Evolutionary conservation across 2,329 filamentous ascomycete genomes (phyloP).

Genomic region (Ceratocystis diversiconidia): DNA sequence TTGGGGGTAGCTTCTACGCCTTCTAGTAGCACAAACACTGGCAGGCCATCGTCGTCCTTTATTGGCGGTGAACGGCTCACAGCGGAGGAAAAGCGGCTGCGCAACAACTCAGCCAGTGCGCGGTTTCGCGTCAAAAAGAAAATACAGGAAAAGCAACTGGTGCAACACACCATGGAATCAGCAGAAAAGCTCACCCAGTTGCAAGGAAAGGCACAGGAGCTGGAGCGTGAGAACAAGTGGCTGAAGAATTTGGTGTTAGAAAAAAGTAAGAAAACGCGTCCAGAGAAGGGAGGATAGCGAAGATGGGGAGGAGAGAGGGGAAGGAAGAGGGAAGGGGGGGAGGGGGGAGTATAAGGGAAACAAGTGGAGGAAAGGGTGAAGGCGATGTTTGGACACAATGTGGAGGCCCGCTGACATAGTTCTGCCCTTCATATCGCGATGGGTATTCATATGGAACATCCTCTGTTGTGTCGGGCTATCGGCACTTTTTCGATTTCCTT

Average conservation of each 20-base stretch:
- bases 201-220: constrained; percentile 39
- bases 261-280: constrained; percentile 26
- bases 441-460: too few species aligned
- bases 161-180: constrained; percentile 45
- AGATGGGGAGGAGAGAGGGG: neutral
- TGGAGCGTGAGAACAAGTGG: constrained; percentile 49
- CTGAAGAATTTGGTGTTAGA: constrained; percentile 44
- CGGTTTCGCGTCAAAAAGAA: constrained; percentile 58
- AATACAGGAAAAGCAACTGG: constrained; percentile 50
- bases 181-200: constrained; percentile 44
- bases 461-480: too few species aligned
- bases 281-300: neutral
- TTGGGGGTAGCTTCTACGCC: neutral
- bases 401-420: too few species aligned
- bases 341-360: neutral
- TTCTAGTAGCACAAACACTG: neutral
- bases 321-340: neutral
- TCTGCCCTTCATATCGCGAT: too few species aligned
- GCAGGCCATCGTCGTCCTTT: neutral
- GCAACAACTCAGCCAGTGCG: constrained; percentile 53
- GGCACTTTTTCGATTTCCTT: too few species aligned
- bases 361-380: too few species aligned
- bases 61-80: constrained; percentile 21
- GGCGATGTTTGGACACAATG: too few species aligned
- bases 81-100: constrained; percentile 49